Conservation (phyloP, 768 basidiomycete genomes). For the Termitomyces sp. region DNA sequence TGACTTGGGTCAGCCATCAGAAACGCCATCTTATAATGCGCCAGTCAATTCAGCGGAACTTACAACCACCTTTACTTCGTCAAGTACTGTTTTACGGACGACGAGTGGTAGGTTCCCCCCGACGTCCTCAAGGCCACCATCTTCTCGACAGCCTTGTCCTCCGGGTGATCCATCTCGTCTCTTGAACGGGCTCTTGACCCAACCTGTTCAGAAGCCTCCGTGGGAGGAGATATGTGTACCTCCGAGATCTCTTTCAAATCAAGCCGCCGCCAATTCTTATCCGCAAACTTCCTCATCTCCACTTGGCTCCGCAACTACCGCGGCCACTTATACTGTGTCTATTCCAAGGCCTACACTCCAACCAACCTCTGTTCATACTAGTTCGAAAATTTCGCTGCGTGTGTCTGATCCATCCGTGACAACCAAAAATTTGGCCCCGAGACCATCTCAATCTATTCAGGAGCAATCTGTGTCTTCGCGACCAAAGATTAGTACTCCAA, state of each 20-base stretch:
- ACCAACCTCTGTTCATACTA: background rate
- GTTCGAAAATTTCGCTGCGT: background rate
- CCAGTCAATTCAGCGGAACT: slow-evolving; percentile 2
- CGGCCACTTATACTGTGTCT: background rate
- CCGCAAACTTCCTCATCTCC: background rate
- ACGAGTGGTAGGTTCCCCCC: background rate
- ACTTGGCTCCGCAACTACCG: background rate
- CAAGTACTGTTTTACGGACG: slow-evolving; percentile 4
- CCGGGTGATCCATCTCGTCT: background rate
- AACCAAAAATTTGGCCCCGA: background rate
- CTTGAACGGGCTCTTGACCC: background rate
- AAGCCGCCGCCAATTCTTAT: background rate
- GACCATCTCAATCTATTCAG: background rate
- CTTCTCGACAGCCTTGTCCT: background rate
- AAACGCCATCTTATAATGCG: slow-evolving; percentile 7
- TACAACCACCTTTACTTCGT: background rate
- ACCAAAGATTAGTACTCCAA: background rate
- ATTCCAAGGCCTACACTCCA: background rate
- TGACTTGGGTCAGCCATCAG: background rate
- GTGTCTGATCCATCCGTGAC: background rate
- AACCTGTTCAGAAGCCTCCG: background rate
- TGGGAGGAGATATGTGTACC: background rate
- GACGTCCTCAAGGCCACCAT: background rate
- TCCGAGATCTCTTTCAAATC: background rate
- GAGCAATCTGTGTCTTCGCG: background rate